Base-by-base conservation (phyloP, 768 basidiomycete species). In the Mycena galopus region DNA sequence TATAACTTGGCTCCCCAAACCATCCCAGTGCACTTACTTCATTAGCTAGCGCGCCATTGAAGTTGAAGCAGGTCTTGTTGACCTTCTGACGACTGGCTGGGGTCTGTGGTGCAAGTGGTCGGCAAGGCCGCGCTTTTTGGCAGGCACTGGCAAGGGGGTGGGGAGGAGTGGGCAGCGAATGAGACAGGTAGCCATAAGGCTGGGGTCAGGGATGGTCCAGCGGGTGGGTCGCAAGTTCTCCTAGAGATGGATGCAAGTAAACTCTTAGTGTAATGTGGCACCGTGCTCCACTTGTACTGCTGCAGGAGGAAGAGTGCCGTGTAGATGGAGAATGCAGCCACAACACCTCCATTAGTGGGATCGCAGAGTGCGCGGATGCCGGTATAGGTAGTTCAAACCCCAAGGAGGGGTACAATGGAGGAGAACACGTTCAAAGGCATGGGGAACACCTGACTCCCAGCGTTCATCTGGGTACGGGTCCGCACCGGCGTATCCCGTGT, bases 201-300 rank as follows among this genome's bases (percentile, higher is more conserved):
- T 59, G 56, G 11, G 11, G 57, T 67, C 57, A 17, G 65, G 65
- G 42, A 25, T 58, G 3, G 44, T 59, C 65, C 65, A 67, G 19
- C 65, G 9, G 7, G 65, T 67, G 19, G 57, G 65, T 10, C 30
- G 65, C 16, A 67, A 67, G 57, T 67, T 67, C 57, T 67, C 65
- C 30, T 9, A 12, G 42, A 67, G 7, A 4, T 57, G 65, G 16
- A 59, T n/a, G 57, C 56, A 19, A 23, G 57, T 58, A 27, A 67
- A 67, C 65, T 67, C 53, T 29, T 67, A 67, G 37, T 67, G 42
- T 67, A 67, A n/a, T 6, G 65, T 3, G 59, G 47, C 11, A 67
- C 65, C 6, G 57, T 37, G 8, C 7, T 25, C 65, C 65, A 67
- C 56, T 67, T 44, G 57, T 67, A 67, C 65, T 67, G 65, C n/a